Evolutionary conservation across 371 early-diverging fungal genomes (phyloP).

Genomic region (Smittium culicis): DNA sequence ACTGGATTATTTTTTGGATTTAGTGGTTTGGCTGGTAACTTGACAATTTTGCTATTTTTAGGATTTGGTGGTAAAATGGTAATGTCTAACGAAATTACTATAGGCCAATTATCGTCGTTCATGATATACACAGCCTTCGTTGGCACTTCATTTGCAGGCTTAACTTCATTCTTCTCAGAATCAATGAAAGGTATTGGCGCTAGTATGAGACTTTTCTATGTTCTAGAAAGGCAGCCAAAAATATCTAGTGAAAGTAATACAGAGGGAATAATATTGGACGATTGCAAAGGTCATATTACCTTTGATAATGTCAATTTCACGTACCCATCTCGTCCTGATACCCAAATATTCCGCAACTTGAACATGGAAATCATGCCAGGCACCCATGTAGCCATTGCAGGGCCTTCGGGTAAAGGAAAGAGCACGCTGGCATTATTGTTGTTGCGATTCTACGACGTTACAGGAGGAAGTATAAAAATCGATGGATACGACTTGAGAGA

Average conservation of each 20-base stretch:
- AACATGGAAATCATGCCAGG: slow-evolving; percentile 52
- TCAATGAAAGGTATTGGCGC: slow-evolving; percentile 76
- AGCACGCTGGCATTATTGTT: slow-evolving; percentile 51
- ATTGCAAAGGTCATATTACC: slow-evolving; percentile 38
- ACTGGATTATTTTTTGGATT: slow-evolving; percentile 61
- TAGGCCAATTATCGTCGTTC: slow-evolving; percentile 67
- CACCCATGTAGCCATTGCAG: slow-evolving; percentile 36
- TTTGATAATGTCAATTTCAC: slow-evolving; percentile 53
- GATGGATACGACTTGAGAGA: slow-evolving; percentile 41
- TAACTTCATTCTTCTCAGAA: slow-evolving; percentile 64
- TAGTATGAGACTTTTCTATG: slow-evolving; percentile 48
- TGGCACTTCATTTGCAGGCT: slow-evolving; percentile 51
- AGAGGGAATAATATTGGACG: slow-evolving; percentile 25
- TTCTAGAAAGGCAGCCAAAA: slow-evolving; percentile 42
- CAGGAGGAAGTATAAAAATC: slow-evolving; percentile 30
- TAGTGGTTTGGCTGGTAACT: slow-evolving; percentile 58
- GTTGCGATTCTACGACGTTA: slow-evolving; percentile 55
- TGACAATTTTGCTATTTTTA: slow-evolving; percentile 57
- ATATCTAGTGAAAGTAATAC: slow-evolving; percentile 29
- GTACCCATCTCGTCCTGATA: slow-evolving; percentile 54
- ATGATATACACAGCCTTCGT: slow-evolving; percentile 72
- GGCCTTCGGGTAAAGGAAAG: slow-evolving; percentile 59
- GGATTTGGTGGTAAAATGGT: slow-evolving; percentile 67
- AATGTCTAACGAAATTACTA: slow-evolving; percentile 43
- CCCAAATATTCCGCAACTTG: slow-evolving; percentile 43